phyloP scores from a whole-genome alignment of 2,329 filamentous ascomycete species.

The Xylariaceae sp. region DNA sequence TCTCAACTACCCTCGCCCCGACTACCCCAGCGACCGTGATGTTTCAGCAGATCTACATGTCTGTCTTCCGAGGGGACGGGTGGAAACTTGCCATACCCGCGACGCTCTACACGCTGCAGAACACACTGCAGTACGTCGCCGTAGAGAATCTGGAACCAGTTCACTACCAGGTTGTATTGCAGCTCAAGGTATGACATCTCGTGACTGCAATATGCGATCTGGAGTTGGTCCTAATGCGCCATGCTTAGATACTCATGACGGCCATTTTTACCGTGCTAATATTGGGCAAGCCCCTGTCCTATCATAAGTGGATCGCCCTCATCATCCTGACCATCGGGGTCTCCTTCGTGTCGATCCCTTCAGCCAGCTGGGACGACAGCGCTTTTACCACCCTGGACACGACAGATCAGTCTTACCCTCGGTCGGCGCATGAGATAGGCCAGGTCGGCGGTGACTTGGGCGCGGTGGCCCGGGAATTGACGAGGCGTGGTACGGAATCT shows the following conservation, averaged over 20 bases:
- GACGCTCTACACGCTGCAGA: slow-evolving; percentile 82
- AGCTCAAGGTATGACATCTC: slow-evolving; percentile 62
- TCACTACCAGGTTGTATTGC: slow-evolving; percentile 88
- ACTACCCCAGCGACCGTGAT: slow-evolving; percentile 75
- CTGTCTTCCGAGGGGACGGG: slow-evolving; percentile 82
- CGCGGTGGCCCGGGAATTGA: slow-evolving; percentile 46
- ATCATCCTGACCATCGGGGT: slow-evolving; percentile 76
- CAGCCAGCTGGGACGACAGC: slow-evolving; percentile 48
- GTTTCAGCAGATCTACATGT: slow-evolving; percentile 70
- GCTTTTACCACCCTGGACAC: slow-evolving; percentile 59
- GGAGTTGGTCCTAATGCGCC: slow-evolving; percentile 8
- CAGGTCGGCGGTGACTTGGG: slow-evolving; percentile 51
- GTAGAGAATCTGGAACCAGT: slow-evolving; percentile 87
- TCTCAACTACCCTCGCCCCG: slow-evolving; percentile 69
- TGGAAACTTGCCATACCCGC: slow-evolving; percentile 94
- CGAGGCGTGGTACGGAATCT: slow-evolving; percentile 40
- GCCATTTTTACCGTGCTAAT: slow-evolving; percentile 80
- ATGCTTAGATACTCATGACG: slow-evolving; percentile 67
- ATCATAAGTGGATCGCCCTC: slow-evolving; percentile 74
- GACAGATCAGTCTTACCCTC: slow-evolving; percentile 64
- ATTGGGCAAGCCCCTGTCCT: slow-evolving; percentile 63
- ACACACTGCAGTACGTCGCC: slow-evolving; percentile 87
- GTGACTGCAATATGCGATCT: not conserved
- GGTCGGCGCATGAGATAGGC: slow-evolving; percentile 71
- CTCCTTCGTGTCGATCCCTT: slow-evolving; percentile 75